Base-by-base conservation (phyloP, 805 yeast genomes). In the Myxozyma neotropica region DNA sequence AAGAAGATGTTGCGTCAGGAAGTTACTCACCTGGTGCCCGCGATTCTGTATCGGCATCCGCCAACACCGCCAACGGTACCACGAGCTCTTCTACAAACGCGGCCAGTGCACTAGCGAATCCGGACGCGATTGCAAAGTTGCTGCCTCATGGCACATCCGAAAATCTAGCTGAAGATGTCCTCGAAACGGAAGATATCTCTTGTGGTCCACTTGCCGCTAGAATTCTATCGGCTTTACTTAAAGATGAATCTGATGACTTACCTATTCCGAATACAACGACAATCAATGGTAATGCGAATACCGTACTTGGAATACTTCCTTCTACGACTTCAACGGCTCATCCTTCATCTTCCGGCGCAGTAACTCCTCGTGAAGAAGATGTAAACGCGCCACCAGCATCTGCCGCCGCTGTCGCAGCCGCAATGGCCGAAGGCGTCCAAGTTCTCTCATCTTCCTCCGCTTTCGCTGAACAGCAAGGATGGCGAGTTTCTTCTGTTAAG, bases 151-250 rank as follows among this genome's bases (percentile, higher is more conserved):
- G 87, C 4, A 77, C 86, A 0, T 76, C 85, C 0, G 84, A 81
- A 23, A 79, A 77, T 27, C 67, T 88, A 46, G 77, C 74, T 27
- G 96, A 88, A 68, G 85, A 82, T 3, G 72, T 75, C 0, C 72
- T 92, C 57, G 93, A 88, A 64, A 80, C 86, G 0, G 93, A 88
- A 58, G 84, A 82, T 23, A 77, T 93, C 0, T 86, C 96, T 0
- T 87, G 96, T 71, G 99, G 99, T 0, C 98, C 99, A 0, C 78
- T 93, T 36, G 86, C 95, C 0, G 85, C 92, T 24, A 80, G 99
- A 59, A 77, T 93, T 46, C 72, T 93, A 53, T 83, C 96, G 4
- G 98, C 97, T 0, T 78, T 93, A 10, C 75, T 68, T 10, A 59
- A 60, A 44, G 66, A 67, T 43, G 68, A 64, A 17, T 48, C 53